phyloP scores from a whole-genome alignment of 208 protist genomes.

The Borovskyia barvae region DNA sequence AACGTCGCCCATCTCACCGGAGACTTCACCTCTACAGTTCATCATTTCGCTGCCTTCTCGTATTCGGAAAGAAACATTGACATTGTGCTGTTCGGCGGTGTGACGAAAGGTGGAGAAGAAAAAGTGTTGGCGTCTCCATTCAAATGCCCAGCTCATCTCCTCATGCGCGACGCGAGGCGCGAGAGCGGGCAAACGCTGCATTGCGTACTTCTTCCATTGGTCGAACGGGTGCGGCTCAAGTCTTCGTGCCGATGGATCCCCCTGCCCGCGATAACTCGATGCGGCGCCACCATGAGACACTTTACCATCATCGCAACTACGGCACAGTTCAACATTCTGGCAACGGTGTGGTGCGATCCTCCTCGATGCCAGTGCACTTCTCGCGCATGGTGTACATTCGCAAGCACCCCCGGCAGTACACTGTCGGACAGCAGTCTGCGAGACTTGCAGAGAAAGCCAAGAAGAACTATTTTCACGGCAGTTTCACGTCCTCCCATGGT shows the following conservation, averaged over 20 bases:
- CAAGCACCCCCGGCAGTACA: conserved; percentile 33
- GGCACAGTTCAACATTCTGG: conserved; percentile 23
- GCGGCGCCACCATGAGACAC: conserved; percentile 2
- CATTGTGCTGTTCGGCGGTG: neutral
- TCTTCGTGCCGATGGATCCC: neutral
- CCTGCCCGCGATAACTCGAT: conserved; percentile 10
- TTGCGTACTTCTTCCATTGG: conserved; percentile 29
- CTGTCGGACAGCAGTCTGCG: conserved; percentile 56
- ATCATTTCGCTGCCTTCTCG: neutral
- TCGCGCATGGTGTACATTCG: conserved; percentile 47
- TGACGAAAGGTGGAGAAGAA: neutral
- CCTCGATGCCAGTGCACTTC: conserved; percentile 54
- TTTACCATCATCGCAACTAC: conserved; percentile 19
- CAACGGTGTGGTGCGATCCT: conserved; percentile 33
- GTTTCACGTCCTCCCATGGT: conserved; percentile 76
- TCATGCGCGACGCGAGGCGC: neutral
- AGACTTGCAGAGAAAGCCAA: conserved; percentile 62
- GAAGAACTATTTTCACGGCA: conserved; percentile 75
- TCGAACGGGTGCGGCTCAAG: neutral
- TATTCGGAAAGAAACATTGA: neutral
- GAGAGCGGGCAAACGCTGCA: conserved; percentile 1
- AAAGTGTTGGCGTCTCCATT: neutral
- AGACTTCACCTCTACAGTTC: neutral
- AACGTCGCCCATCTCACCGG: too few relatives aligned
- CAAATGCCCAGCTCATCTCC: neutral